These are phyloP conservation scores for Aurinia saxatilis DNA, from an alignment of 345 rosid species.

Conservation along the genomic window DNA sequence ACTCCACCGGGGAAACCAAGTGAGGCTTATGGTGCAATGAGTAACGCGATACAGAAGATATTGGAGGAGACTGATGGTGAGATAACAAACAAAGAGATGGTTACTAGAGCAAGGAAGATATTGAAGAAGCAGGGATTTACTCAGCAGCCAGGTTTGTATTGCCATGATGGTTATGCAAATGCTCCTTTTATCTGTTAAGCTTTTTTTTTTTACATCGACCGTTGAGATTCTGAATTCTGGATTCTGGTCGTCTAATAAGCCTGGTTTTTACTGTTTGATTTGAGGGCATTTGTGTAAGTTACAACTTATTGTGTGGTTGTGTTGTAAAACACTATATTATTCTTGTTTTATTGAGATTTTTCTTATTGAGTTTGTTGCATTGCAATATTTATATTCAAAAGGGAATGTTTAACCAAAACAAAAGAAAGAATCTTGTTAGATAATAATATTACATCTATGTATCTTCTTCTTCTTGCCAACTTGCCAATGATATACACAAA, in stretches of 20 bases:
- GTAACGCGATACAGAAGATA: slow-evolving; percentile 84
- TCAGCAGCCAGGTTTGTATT: slow-evolving; percentile 94
- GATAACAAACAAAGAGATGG: slow-evolving; percentile 56
- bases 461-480: neutral
- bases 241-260: slow-evolving; percentile 21
- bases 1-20: slow-evolving; percentile 59
- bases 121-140: slow-evolving; percentile 74
- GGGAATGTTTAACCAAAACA: neutral
- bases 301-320: slow-evolving; percentile 3
- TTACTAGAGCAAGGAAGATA: slow-evolving; percentile 51
- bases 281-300: slow-evolving; percentile 17
- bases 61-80: slow-evolving; percentile 54
- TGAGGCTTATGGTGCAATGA: slow-evolving; percentile 87
- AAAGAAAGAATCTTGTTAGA: slow-evolving; percentile 13
- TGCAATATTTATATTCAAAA: neutral
- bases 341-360: neutral
- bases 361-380: no score
- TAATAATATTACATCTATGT: slow-evolving; percentile 22
- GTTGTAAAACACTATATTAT: slow-evolving; percentile 1
- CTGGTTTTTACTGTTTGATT: slow-evolving; percentile 2
- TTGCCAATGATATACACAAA: slow-evolving; percentile 27
- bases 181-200: slow-evolving; percentile 46
- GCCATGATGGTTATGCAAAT: slow-evolving; percentile 56
- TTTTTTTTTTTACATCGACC: neutral
- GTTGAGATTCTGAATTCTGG: neutral